Evolutionary conservation across 192 early-diverging fungal genomes (phyloP), one percentile per base, ranked within the genome.

Genomic region (Coemansia furcata): DNA sequence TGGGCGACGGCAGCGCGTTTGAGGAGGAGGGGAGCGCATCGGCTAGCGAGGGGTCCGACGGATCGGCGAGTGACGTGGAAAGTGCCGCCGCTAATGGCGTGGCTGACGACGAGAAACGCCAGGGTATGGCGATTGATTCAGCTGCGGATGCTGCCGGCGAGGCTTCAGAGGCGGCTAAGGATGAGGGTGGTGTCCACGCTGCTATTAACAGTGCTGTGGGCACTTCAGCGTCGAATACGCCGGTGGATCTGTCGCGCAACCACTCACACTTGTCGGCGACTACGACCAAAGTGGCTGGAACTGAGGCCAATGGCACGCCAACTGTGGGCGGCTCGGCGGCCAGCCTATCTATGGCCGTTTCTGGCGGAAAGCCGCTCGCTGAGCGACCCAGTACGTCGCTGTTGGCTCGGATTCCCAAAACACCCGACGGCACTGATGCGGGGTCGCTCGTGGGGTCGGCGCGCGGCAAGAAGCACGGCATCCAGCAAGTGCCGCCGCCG

Each of bases 381-480:
- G 54, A 33, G 30, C 29, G 30, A 1, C 17, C 54, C 17, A 42
- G 61, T 7, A 23, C 62, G 32, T 55, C 35, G 55, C 72, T 83
- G 42, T 59, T 83, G 35, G 55, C 69, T 9, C 63, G 60, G 5
- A 36, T 83, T 6, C 73, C 76, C 2, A 75, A 67, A 29, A 74
- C 72, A 6, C 69, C 76, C 60, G 71, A 82, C 10, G 71, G 29
- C 55, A 74, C 72, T 21, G 74, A 73, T 46, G 52, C 58, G 11
- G 68, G 49, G 9, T 23, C 59, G 10, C 43, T 30, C 38, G 62
- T 62, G 6, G 49, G 55, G 55, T 42, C 49, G 52, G 52, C 29
- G 32, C 26, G 29, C 19, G 33, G 61, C 69, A 71, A 60, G 49
- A 59, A 62, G 37, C 32, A 29, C 40, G 23, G 23, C 65, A 67